Evolutionary conservation across 208 protist genomes (phyloP).

Genomic region (Trichomonas gallinae): DNA sequence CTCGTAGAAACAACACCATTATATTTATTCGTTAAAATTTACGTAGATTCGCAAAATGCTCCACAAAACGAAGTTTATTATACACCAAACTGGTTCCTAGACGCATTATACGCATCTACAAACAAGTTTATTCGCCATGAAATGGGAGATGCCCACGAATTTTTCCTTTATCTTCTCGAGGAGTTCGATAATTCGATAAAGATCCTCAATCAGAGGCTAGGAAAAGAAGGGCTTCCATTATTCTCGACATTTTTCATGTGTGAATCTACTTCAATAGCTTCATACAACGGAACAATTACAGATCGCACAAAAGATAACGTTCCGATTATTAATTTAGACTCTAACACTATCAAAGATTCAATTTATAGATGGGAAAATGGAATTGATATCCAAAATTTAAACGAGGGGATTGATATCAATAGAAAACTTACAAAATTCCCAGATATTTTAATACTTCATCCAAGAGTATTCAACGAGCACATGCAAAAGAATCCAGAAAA

Average conservation of each 20-base stretch:
- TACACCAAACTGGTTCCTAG: background rate
- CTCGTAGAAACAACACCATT: background rate
- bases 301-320: background rate
- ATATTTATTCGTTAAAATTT: background rate
- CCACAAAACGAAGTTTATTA: slow-evolving; percentile 18
- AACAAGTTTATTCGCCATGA: background rate
- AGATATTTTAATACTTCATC: background rate
- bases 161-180: background rate
- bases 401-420: background rate
- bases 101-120: background rate
- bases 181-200: background rate
- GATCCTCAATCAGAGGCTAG: background rate
- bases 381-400: background rate
- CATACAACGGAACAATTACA: background rate
- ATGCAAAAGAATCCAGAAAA: background rate
- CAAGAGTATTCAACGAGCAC: background rate
- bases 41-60: background rate
- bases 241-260: background rate
- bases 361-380: background rate
- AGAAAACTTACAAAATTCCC: background rate
- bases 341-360: background rate
- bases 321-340: background rate
- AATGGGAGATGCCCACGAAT: background rate
- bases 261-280: background rate
- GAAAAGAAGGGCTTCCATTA: background rate